phyloP scores from a whole-genome alignment of 768 basidiomycete species.

The Mycena latifolia region DNA sequence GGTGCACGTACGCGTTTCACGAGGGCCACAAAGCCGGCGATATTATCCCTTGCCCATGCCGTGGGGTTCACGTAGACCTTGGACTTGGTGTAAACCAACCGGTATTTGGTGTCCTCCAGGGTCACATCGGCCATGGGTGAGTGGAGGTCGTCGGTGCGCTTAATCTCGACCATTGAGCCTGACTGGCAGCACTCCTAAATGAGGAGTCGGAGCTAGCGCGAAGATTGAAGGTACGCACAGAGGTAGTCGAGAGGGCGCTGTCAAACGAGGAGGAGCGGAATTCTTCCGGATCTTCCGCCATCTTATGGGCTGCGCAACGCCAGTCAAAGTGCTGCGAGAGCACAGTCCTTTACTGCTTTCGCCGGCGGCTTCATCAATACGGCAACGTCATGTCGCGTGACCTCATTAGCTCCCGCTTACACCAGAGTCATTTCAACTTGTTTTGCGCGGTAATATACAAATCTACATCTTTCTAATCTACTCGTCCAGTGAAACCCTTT shows the following conservation, averaged over 20 bases:
- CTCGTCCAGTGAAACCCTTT: constrained; percentile 72
- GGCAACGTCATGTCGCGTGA: constrained; percentile 7
- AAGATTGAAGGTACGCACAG: constrained; percentile 53
- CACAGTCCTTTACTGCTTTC: background rate
- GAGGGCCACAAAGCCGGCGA: constrained; percentile 92
- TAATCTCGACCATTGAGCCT: constrained; percentile 85
- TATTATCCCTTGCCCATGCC: constrained; percentile 91
- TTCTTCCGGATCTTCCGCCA: constrained; percentile 29
- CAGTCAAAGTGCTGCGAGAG: constrained; percentile 16
- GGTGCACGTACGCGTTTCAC: constrained; percentile 81
- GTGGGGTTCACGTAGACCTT: constrained; percentile 98
- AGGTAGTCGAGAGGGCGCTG: constrained; percentile 59
- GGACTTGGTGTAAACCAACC: constrained; percentile 90
- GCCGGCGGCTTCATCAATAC: too few relatives aligned
- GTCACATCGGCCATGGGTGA: constrained; percentile 34
- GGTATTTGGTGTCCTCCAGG: constrained; percentile 71
- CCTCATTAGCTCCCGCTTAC: too few relatives aligned
- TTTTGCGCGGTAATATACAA: too few relatives aligned
- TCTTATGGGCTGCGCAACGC: constrained; percentile 33
- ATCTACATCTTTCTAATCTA: too few relatives aligned
- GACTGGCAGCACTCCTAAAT: constrained; percentile 47
- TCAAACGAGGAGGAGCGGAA: constrained; percentile 54
- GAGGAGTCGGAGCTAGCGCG: constrained; percentile 13
- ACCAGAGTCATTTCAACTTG: too few relatives aligned
- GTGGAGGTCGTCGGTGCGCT: constrained; percentile 50